These are phyloP conservation scores for Cercospora sp. DNA, from an alignment of 2,329 filamentous ascomycete genomes.

Conservation along the genomic window DNA sequence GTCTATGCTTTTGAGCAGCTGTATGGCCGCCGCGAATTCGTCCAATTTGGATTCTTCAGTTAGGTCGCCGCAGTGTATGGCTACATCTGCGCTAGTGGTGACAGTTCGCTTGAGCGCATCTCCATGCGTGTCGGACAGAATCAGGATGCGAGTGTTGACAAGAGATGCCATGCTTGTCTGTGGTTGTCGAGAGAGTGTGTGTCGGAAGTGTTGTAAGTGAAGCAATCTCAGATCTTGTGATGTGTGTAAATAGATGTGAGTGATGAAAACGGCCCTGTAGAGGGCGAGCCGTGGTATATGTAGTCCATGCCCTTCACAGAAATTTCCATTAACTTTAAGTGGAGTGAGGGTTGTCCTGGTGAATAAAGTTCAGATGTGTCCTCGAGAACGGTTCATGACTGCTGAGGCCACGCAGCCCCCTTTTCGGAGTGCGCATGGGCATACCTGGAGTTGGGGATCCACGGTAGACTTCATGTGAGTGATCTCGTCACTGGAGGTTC, in stretches of 20 bases:
- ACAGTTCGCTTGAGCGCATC: background rate
- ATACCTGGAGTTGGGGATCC: background rate
- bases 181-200: background rate
- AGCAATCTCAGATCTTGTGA: background rate
- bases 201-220: background rate
- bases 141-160: conserved; percentile 43
- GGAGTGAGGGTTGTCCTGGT: background rate
- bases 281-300: background rate
- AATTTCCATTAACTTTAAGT: background rate
- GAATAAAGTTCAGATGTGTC: background rate
- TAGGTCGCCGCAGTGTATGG: conserved; percentile 61
- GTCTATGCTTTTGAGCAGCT: conserved; percentile 51
- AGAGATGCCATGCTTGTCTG: background rate
- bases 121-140: conserved; percentile 50
- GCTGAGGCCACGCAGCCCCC: background rate
- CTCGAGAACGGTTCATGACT: background rate
- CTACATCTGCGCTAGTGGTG: conserved; percentile 51
- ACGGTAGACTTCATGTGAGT: background rate
- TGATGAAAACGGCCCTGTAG: background rate
- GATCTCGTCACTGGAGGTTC: background rate
- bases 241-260: background rate
- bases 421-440: background rate
- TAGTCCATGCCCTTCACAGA: background rate
- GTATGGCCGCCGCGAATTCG: conserved; percentile 52
- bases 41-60: conserved; percentile 52